phyloP scores from a whole-genome alignment of 2,329 filamentous ascomycete species.

The Fusarium ramigenum region DNA sequence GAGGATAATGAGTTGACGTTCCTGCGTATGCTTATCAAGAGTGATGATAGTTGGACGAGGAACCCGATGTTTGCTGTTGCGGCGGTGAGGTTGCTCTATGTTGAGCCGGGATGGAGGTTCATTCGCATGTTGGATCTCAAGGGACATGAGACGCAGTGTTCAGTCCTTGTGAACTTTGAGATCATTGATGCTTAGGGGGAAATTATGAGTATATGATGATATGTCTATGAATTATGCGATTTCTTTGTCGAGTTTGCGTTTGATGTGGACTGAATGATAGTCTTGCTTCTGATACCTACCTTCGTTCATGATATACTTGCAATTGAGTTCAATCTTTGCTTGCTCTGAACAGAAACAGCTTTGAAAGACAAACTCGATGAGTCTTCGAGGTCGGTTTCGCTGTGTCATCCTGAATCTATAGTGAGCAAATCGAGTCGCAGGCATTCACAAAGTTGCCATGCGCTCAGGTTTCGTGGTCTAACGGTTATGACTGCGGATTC shows the following conservation, averaged over 20 bases:
- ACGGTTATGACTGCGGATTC: constrained; percentile 5
- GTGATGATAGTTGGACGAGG: constrained; percentile 68
- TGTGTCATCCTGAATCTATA: neutral
- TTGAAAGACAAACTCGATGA: too few relatives aligned
- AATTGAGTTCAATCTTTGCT: neutral
- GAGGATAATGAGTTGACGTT: constrained; percentile 74
- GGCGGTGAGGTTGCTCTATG: constrained; percentile 68
- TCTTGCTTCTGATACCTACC: neutral
- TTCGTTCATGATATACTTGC: neutral
- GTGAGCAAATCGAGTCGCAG: fast-evolving
- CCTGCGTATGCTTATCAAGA: constrained; percentile 72
- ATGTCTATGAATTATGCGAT: neutral
- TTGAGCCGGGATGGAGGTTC: constrained; percentile 67
- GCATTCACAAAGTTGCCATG: neutral
- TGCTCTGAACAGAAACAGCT: neutral
- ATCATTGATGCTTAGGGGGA: constrained; percentile 53
- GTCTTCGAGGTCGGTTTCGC: too few relatives aligned
- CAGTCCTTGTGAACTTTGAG: constrained; percentile 69
- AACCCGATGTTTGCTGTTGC: constrained; percentile 71
- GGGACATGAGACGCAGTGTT: constrained; percentile 70
- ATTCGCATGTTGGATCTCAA: constrained; percentile 72
- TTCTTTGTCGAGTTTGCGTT: neutral
- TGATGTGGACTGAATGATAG: neutral
- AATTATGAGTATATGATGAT: constrained; percentile 12
- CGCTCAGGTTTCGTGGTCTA: neutral